Evolutionary conservation across 176 grass and related monocot genomes (phyloP), one percentile per base, ranked within the genome.

Genomic region (Stipa capillata): DNA sequence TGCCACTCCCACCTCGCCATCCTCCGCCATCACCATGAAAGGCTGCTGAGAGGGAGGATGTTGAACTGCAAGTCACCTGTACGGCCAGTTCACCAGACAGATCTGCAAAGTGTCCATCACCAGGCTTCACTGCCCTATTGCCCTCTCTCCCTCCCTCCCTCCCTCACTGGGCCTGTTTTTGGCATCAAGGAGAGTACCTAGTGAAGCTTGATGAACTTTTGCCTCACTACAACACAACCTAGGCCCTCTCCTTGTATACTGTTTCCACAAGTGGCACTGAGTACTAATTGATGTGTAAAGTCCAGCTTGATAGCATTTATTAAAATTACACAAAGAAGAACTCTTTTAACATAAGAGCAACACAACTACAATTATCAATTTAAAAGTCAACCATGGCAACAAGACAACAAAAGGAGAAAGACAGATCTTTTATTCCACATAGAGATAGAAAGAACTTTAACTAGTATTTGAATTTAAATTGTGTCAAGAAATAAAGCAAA

Each of bases 401-500:
- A 79, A 23, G 6, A 60, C 39, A 89, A 56, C 28, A 58, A 84
- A 59, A 1, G 36, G 25, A 68, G 24, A 50, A 55, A 72, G 13
- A 47, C 15, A 44, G 5, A 10, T 60, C 39, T 31, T 32, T n/a
- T n/a, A n/a, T n/a, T n/a, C n/a, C n/a, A n/a, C n/a, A n/a, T n/a
- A n/a, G n/a, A n/a, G n/a, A n/a, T n/a, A n/a, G n/a, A n/a, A n/a
- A 64, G 48, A 76, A 60, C 6, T 53, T 54, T 29, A 62, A 39
- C 32, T 12, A 29, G 28, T 20, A 29, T 39, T 79, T 69, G 18
- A 65, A 83, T 35, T 34, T 37, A 44, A 34, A 20, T 62, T 31
- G 72, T 64, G 6, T 40, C 43, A 74, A 39, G 70, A 70, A 79
- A 27, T 41, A 73, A 66, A 77, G 65, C 28, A 16, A 25, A 76